phyloP scores from a whole-genome alignment of 1,284 basidiomycete genomes.

The Apiotrichum gamsii region DNA sequence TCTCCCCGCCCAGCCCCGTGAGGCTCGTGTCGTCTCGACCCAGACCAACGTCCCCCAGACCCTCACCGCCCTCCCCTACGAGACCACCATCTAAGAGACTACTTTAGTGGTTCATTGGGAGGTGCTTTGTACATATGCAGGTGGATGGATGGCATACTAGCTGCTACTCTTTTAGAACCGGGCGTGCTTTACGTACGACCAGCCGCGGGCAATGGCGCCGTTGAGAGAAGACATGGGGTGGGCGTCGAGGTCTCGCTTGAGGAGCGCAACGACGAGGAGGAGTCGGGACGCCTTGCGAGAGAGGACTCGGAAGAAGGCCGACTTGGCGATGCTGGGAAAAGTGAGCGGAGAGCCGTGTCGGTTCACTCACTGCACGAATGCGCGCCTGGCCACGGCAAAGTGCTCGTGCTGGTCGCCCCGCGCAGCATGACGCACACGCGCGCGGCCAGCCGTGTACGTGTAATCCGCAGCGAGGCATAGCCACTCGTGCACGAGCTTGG shows the following conservation, averaged over 20 bases:
- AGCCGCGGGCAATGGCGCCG: conserved; percentile 10
- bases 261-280: conserved; percentile 18
- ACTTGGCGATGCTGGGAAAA: conserved; percentile 67
- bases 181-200: conserved; percentile 22
- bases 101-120: conserved; percentile 9
- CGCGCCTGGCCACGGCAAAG: conserved; percentile 51
- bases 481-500: conserved; percentile 16
- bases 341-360: no score
- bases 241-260: conserved; percentile 16
- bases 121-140: conserved; percentile 42
- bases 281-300: conserved; percentile 48
- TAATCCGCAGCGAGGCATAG: conserved; percentile 30
- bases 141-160: conserved; percentile 36
- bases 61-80: conserved; percentile 76
- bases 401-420: conserved; percentile 18
- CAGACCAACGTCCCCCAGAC: conserved; percentile 83
- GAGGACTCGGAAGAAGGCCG: conserved; percentile 66
- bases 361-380: conserved; percentile 62
- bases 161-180: conserved; percentile 16
- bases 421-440: conserved; percentile 31
- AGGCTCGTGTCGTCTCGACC: conserved; percentile 67
- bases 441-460: conserved; percentile 37
- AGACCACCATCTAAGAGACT: conserved; percentile 48
- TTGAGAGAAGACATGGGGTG: not conserved
- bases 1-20: conserved; percentile 75